Conservation (phyloP, 805 yeast genomes). For the Wickerhamomyces bovis region DNA sequence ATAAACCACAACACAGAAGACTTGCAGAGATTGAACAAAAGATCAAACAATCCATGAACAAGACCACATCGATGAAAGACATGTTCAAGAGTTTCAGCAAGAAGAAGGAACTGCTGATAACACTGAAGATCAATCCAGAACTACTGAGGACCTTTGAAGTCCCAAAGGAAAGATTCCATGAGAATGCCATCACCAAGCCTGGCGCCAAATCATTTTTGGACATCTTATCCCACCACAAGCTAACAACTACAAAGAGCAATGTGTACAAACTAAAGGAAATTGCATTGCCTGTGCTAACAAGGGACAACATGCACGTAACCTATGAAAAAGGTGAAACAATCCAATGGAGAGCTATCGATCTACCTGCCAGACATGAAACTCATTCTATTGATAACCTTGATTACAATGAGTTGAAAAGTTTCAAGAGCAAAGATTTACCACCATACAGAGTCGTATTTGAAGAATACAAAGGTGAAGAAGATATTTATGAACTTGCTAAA, state of each 20-base stretch:
- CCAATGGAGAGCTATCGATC: constrained; percentile 2
- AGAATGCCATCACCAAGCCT: neutral
- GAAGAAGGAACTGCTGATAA: neutral
- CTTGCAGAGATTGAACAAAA: constrained; percentile 19
- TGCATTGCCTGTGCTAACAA: constrained; percentile 7
- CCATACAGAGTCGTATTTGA: neutral
- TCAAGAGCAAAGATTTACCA: neutral
- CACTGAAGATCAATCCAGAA: neutral
- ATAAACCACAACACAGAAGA: constrained; percentile 13
- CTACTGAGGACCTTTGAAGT: neutral
- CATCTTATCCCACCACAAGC: constrained; percentile 4
- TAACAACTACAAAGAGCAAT: constrained; percentile 8
- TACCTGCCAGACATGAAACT: neutral
- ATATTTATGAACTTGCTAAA: neutral
- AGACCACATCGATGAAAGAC: constrained; percentile 17
- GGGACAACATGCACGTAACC: constrained; percentile 13
- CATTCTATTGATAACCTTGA: neutral
- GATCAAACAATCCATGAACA: constrained; percentile 10
- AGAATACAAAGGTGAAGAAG: neutral
- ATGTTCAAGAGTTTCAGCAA: constrained; percentile 7
- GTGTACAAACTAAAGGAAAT: constrained; percentile 19
- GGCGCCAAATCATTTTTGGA: constrained; percentile 10
- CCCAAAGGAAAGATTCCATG: neutral
- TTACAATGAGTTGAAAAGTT: neutral
- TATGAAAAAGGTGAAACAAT: constrained; percentile 1